Conservation (phyloP, 176 grass and related monocot species). For the Triticum turgidum region DNA sequence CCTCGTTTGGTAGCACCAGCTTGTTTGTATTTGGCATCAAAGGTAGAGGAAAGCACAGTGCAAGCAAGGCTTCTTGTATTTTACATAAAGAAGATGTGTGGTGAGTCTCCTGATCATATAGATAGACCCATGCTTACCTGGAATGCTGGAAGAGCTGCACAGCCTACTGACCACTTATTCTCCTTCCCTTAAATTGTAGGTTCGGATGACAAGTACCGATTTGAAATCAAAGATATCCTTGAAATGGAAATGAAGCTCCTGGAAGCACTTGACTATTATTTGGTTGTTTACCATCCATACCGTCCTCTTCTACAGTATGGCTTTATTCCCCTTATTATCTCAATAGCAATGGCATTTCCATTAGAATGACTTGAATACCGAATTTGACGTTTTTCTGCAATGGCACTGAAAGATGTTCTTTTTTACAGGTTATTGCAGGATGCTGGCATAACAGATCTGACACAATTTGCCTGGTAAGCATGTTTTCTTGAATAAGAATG, state of each 20-base stretch:
- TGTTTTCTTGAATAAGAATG: neutral
- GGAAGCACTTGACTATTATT: constrained; percentile 94
- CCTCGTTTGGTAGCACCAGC: constrained; percentile 84
- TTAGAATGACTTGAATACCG: neutral
- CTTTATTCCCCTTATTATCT: neutral
- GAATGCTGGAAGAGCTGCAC: constrained; percentile 8
- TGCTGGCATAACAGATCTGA: constrained; percentile 83
- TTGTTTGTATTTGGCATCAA: constrained; percentile 94
- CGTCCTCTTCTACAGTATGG: constrained; percentile 87
- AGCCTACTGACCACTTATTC: neutral
- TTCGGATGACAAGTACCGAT: constrained; percentile 87
- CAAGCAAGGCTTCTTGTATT: constrained; percentile 96
- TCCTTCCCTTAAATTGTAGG: constrained; percentile 19
- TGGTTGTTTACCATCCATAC: constrained; percentile 95
- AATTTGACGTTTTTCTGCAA: neutral
- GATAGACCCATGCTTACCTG: neutral
- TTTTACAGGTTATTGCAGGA: constrained; percentile 78
- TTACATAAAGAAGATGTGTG: constrained; percentile 97
- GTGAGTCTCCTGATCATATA: constrained; percentile 16
- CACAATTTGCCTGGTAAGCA: constrained; percentile 72
- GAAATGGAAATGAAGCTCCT: constrained; percentile 98
- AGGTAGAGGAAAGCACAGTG: constrained; percentile 90
- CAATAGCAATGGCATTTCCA: neutral
- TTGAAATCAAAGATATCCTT: constrained; percentile 97
- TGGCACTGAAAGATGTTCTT: constrained; percentile 14